Conservation (phyloP, 129 eudicot species). For the Chrysanthemum seticuspe region DNA sequence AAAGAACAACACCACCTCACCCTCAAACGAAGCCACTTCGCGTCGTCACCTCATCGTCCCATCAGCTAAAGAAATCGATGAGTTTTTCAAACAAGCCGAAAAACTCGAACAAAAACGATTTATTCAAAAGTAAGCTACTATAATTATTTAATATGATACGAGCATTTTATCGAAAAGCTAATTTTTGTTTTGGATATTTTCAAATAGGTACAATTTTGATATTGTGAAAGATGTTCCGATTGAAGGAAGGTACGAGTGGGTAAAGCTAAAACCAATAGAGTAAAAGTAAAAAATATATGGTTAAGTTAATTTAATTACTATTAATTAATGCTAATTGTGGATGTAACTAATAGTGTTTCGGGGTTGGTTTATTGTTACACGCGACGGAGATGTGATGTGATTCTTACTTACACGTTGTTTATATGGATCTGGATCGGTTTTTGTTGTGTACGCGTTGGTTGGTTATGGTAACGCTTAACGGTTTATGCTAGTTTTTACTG, state of each 20-base stretch:
- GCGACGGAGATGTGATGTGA: not conserved
- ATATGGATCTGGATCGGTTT: no score
- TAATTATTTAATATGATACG: not conserved
- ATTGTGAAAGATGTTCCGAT: conserved; percentile 74
- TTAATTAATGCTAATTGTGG: not conserved
- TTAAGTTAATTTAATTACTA: not conserved
- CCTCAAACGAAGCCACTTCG: conserved; percentile 20
- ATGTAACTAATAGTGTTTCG: not conserved
- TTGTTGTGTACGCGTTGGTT: no score
- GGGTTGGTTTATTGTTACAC: no score
- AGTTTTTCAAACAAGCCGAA: conserved; percentile 65
- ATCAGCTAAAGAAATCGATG: conserved; percentile 63
- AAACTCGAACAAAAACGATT: conserved; percentile 63
- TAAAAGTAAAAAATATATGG: not conserved
- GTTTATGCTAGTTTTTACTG: no score
- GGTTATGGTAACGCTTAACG: no score
- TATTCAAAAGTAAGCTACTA: conserved; percentile 56
- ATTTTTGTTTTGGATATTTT: no score
- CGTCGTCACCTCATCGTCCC: conserved; percentile 40
- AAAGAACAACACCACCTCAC: conserved; percentile 22
- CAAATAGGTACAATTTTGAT: conserved; percentile 85
- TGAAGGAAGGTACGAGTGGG: conserved; percentile 85
- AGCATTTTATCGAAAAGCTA: no score
- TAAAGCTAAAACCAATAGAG: conserved; percentile 48
- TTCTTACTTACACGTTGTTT: not conserved